Base-by-base conservation (phyloP, 345 rosid species). In the Melaleuca alternifolia region DNA sequence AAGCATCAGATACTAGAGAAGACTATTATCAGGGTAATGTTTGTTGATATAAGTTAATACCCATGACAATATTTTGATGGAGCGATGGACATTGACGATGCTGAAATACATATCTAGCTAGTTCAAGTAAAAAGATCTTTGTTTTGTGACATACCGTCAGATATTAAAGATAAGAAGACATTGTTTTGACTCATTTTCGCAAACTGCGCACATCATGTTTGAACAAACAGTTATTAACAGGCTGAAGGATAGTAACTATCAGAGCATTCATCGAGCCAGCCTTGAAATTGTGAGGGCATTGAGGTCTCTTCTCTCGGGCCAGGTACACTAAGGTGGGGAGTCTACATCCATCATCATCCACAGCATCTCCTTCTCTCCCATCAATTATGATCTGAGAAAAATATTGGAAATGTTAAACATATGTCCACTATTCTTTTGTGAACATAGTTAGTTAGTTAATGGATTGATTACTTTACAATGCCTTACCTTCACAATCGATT, bases 221-320 rank as follows among this genome's bases (percentile, higher is more conserved):
- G 57, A 54, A 21, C 54, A 52, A 52, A 52, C 54, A 15, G 54
- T 54, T 24, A 20, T 56, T 13, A 48, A 15, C 46, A 5, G 30
- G 21, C 13, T 30, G 51, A 23, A 28, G 26, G 24, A n/a, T 20
- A 13, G n/a, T 5, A 16, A 76, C 33, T 89, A 91, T 92, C 84
- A 92, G 87, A 13, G 92, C 91, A 83, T 92, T 92, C 91, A 92
- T 88, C 54, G 94, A 91, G 76, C 93, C 93, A 21, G 94, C 94
- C 88, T 93, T 91, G 85, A 93, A 93, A 88, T 91, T 87, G 83
- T 92, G 94, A 84, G 50, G 90, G 75, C 50, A 83, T 9, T 89
- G 56, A 24, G 93, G 91, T 82, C 90, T 85, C 88, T 91, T 93
- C 89, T 93, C 94, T 16, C 94, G 84, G 20, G 94, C 92, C 84